Evolutionary conservation across 352 stramenopile genomes (phyloP).

Genomic region (Phytopythium litorale): DNA sequence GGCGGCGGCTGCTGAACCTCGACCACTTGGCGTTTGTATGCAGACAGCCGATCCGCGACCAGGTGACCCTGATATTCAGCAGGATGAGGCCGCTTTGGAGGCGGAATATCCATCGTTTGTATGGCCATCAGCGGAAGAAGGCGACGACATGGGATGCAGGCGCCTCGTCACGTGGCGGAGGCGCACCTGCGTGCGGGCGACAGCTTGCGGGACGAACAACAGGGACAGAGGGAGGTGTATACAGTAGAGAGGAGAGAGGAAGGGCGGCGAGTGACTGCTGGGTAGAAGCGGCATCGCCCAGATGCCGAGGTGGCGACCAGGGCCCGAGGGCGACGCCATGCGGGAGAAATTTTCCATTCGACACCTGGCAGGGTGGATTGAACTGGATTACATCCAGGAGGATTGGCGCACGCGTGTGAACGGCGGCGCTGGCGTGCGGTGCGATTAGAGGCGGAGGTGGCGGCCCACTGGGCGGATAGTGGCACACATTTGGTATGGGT

Average conservation of each 20-base stretch:
- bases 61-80: neutral
- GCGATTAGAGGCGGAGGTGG: too few relatives aligned
- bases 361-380: neutral
- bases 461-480: too few relatives aligned
- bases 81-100: too few relatives aligned
- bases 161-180: neutral
- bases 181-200: neutral
- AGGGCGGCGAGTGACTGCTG: neutral
- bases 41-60: neutral
- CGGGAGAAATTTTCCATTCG: neutral
- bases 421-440: too few relatives aligned
- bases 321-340: neutral
- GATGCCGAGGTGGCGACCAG: neutral
- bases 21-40: neutral
- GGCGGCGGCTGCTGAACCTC: neutral
- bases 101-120: too few relatives aligned
- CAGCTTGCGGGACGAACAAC: neutral
- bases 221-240: too few relatives aligned
- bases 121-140: too few relatives aligned
- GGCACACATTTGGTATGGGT: too few relatives aligned
- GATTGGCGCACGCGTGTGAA: neutral
- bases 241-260: too few relatives aligned
- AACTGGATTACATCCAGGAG: too few relatives aligned
- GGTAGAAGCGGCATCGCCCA: neutral
- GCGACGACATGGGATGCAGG: neutral